phyloP scores from a whole-genome alignment of 345 rosid genomes.

The Physaria fendleri region DNA sequence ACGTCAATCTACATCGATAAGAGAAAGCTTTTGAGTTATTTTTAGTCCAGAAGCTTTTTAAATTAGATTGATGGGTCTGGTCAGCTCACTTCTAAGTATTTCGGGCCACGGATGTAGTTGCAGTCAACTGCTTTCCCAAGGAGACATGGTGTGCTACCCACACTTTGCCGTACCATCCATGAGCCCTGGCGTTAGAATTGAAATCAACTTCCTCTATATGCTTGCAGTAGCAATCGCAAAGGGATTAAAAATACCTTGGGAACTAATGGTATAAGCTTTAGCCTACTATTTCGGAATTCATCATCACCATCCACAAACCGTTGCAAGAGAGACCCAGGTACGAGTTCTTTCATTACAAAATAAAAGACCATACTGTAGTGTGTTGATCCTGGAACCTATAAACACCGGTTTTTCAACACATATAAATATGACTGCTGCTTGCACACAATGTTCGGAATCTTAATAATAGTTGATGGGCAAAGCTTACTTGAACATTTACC shows the following conservation, averaged over 20 bases:
- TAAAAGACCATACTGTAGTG: conserved; percentile 98
- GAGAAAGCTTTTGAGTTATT: neutral
- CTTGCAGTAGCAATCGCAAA: conserved; percentile 7
- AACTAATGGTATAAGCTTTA: conserved; percentile 91
- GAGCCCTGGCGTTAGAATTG: conserved; percentile 58
- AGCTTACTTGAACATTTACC: conserved; percentile 69
- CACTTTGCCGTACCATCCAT: conserved; percentile 99
- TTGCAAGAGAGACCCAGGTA: conserved; percentile 76
- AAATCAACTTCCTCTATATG: neutral
- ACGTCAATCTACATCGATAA: conserved; percentile 57
- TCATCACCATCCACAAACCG: conserved; percentile 97
- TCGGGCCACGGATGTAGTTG: conserved; percentile 79
- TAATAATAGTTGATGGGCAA: neutral
- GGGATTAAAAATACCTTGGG: conserved; percentile 56
- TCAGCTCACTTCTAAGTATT: conserved; percentile 66
- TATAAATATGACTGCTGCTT: neutral
- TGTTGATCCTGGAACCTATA: conserved; percentile 88
- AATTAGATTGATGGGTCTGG: neutral
- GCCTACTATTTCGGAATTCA: conserved; percentile 88
- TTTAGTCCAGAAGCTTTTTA: neutral
- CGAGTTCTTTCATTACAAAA: conserved; percentile 60
- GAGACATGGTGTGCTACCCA: conserved; percentile 98
- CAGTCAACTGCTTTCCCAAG: conserved; percentile 96
- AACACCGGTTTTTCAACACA: neutral
- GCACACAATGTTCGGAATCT: neutral